Percentiles rank a stretch among this genome's conserved stretches.
These are phyloP conservation scores for Plasmodium malariae DNA, from an alignment of 169 alveolate genomes.

Conservation along the genomic window DNA sequence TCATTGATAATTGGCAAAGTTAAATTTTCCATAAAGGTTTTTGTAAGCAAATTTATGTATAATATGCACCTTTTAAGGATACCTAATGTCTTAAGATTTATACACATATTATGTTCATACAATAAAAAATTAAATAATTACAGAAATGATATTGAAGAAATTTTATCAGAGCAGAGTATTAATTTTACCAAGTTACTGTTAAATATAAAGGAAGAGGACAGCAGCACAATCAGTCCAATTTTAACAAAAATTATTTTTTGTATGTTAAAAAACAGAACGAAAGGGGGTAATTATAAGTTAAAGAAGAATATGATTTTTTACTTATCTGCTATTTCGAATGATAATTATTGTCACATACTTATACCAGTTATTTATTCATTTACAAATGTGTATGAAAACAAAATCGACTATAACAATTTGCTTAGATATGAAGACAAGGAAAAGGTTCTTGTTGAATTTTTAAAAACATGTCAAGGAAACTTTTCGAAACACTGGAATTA, in stretches of 20 bases:
- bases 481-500: conserved; percentile 37
- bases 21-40: conserved; percentile 5
- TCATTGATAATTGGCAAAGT: conserved; percentile 4
- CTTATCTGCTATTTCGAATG: conserved; percentile 31
- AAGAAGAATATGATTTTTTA: conserved; percentile 68
- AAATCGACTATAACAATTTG: conserved; percentile 40
- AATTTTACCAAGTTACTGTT: conserved; percentile 50
- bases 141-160: conserved; percentile 56
- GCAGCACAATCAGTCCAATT: conserved; percentile 26
- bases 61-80: conserved; percentile 28
- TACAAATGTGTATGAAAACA: conserved; percentile 50
- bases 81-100: conserved; percentile 39
- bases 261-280: conserved; percentile 43
- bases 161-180: conserved; percentile 26
- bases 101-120: conserved; percentile 42
- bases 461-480: conserved; percentile 5
- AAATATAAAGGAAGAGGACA: conserved; percentile 75
- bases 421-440: conserved; percentile 58
- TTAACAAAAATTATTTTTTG: conserved; percentile 75
- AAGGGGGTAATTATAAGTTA: conserved; percentile 32
- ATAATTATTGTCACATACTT: conserved; percentile 56
- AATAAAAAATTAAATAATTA: conserved; percentile 54
- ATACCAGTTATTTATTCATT: conserved; percentile 41
- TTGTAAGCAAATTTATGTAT: conserved; percentile 29
- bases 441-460: conserved; percentile 19